phyloP scores from a whole-genome alignment of 345 rosid genomes.

The Gossypium rotundifolium region DNA sequence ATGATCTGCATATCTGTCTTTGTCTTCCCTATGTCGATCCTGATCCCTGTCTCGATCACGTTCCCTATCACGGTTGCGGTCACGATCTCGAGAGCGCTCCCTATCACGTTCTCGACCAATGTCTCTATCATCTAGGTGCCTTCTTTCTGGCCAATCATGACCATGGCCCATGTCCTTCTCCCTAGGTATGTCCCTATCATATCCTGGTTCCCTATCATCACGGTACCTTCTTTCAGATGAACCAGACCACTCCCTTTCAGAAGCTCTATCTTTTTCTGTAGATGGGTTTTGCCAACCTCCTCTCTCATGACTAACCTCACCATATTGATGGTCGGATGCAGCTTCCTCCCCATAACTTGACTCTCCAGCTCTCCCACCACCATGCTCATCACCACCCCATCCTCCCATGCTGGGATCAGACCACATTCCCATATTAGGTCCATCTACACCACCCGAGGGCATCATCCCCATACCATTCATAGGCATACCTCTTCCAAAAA shows the following conservation, averaged over 20 bases:
- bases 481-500: slow-evolving; percentile 5
- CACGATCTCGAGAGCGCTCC: slow-evolving; percentile 3
- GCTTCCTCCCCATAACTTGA: slow-evolving; percentile 6
- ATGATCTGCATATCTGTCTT: slow-evolving; percentile 6
- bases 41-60: slow-evolving; percentile 3
- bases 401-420: slow-evolving; percentile 3
- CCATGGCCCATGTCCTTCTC: background rate
- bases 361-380: slow-evolving; percentile 13
- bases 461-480: slow-evolving; percentile 6
- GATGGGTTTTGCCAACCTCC: background rate
- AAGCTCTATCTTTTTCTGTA: slow-evolving; percentile 1
- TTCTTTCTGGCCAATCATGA: slow-evolving; percentile 3
- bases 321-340: slow-evolving; percentile 3
- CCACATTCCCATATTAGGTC: slow-evolving; percentile 11
- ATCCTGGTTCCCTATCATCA: slow-evolving; percentile 5
- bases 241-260: slow-evolving; percentile 6
- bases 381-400: slow-evolving; percentile 10
- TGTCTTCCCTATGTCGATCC: slow-evolving; percentile 4
- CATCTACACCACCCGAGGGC: slow-evolving; percentile 1
- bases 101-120: slow-evolving; percentile 11
- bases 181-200: background rate
- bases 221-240: slow-evolving; percentile 7
- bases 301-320: slow-evolving; percentile 2
- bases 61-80: background rate
- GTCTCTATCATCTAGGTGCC: background rate